phyloP scores from a whole-genome alignment of 1,139 yeast genomes.

The Trichomonascaceae sp. region DNA sequence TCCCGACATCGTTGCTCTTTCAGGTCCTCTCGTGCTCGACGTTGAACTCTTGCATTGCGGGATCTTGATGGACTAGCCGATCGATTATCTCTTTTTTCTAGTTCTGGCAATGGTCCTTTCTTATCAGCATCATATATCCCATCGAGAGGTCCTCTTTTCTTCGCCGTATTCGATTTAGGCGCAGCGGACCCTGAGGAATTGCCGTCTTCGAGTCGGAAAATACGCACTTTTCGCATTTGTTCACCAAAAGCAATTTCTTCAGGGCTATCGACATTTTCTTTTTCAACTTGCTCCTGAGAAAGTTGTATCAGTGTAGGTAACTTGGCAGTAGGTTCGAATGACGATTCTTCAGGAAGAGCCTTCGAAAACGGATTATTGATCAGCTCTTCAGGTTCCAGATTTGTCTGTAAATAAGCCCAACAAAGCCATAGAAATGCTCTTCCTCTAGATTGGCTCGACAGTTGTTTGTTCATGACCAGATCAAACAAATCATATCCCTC shows the following conservation, averaged over 20 bases:
- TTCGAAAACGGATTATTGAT: slow-evolving; percentile 60
- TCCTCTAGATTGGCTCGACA: slow-evolving; percentile 59
- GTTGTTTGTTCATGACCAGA: slow-evolving; percentile 49
- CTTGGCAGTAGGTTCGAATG: slow-evolving; percentile 23
- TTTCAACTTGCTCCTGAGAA: slow-evolving; percentile 36
- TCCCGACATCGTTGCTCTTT: slow-evolving; percentile 18
- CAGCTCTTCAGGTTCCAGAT: slow-evolving; percentile 48
- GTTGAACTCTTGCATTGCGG: slow-evolving; percentile 1
- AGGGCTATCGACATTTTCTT: slow-evolving; percentile 63
- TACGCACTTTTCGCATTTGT: slow-evolving; percentile 58
- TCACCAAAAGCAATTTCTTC: slow-evolving; percentile 68
- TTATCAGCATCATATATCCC: not conserved
- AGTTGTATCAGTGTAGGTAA: slow-evolving; percentile 45
- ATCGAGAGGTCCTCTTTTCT: not conserved
- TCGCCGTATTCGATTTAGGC: not conserved
- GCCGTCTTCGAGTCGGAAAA: slow-evolving; percentile 41
- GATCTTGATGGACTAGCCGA: slow-evolving; percentile 7
- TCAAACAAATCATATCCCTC: slow-evolving; percentile 49
- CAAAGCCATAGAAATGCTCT: slow-evolving; percentile 75
- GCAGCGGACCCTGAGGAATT: not conserved
- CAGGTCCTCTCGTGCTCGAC: slow-evolving; percentile 5
- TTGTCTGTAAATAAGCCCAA: slow-evolving; percentile 74
- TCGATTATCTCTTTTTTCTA: not conserved
- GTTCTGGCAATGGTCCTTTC: not conserved
- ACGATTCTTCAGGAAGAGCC: slow-evolving; percentile 15